A percentile compares a stretch with the other conserved stretches of the same genome.
phyloP scores from a whole-genome alignment of 495 filamentous ascomycete genomes.

The Neurospora sp. region DNA sequence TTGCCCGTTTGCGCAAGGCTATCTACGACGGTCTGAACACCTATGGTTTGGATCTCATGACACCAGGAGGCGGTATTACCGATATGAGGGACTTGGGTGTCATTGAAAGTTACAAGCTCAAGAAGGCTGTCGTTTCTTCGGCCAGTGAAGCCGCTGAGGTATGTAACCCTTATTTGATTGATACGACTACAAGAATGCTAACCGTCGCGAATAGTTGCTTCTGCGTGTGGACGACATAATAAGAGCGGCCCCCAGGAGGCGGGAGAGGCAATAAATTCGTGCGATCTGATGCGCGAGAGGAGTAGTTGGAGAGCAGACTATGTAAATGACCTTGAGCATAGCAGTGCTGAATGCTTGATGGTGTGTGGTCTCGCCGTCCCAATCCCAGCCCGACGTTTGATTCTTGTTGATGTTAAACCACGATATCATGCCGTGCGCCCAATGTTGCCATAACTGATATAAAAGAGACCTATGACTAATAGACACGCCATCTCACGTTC shows the following conservation, averaged over 20 bases:
- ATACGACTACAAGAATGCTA: conserved; percentile 3
- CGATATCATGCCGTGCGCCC: background rate
- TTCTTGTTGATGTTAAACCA: background rate
- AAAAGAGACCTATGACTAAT: background rate
- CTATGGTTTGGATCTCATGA: conserved; percentile 80
- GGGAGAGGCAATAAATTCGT: conserved; percentile 20
- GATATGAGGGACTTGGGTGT: conserved; percentile 96
- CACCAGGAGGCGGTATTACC: conserved; percentile 83
- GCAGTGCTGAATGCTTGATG: background rate
- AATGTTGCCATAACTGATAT: background rate
- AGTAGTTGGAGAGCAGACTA: background rate
- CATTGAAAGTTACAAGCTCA: conserved; percentile 97
- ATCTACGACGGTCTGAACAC: conserved; percentile 90
- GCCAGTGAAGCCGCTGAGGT: conserved; percentile 96
- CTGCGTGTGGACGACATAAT: conserved; percentile 31
- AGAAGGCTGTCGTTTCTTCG: conserved; percentile 89
- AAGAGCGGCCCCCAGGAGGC: conserved; percentile 28
- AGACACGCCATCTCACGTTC: background rate
- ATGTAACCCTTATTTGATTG: conserved; percentile 21
- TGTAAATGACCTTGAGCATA: background rate
- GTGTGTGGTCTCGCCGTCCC: background rate
- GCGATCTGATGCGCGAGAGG: background rate
- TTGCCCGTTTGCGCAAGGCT: conserved; percentile 81
- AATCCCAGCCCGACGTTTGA: background rate
- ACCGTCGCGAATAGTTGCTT: conserved; percentile 16